These are phyloP conservation scores for Argentina anserina DNA, from an alignment of 306 rosid species.

Conservation along the genomic window DNA sequence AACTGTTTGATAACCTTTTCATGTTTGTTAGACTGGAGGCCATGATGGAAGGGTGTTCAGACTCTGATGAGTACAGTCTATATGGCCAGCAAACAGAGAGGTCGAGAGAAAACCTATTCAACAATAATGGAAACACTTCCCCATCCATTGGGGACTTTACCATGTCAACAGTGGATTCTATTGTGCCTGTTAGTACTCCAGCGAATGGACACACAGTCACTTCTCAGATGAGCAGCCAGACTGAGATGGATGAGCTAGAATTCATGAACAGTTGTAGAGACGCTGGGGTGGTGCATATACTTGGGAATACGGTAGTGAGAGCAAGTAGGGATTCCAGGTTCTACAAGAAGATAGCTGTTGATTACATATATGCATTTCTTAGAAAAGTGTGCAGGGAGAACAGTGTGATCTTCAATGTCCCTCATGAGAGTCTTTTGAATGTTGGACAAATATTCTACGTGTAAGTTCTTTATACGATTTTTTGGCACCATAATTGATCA, in stretches of 20 bases:
- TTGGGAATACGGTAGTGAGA: constrained; percentile 82
- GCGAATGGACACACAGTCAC: constrained; percentile 27
- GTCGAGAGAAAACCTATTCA: constrained; percentile 38
- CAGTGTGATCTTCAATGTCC: constrained; percentile 91
- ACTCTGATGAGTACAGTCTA: constrained; percentile 80
- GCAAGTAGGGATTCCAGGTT: constrained; percentile 85
- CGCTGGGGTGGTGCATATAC: constrained; percentile 94
- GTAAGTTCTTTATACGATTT: constrained; percentile 24
- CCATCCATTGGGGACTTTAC: constrained; percentile 40
- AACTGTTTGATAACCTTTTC: constrained; percentile 71
- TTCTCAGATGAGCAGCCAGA: constrained; percentile 60
- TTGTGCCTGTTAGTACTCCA: constrained; percentile 59
- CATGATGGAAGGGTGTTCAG: constrained; percentile 98
- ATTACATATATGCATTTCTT: constrained; percentile 88
- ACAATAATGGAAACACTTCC: constrained; percentile 35
- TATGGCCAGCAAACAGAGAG: constrained; percentile 51
- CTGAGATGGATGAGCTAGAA: constrained; percentile 70
- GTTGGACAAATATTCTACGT: constrained; percentile 92
- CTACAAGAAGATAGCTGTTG: constrained; percentile 86
- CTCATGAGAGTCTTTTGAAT: constrained; percentile 92
- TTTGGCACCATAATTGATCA: not conserved
- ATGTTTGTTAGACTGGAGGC: constrained; percentile 70
- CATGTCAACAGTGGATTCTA: constrained; percentile 62
- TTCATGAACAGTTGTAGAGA: constrained; percentile 75
- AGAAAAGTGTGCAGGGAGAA: constrained; percentile 91